A percentile compares a stretch with the other conserved stretches of the same genome.
phyloP scores from a whole-genome alignment of 2,329 filamentous ascomycete species.

The Epichloe uncinata region DNA sequence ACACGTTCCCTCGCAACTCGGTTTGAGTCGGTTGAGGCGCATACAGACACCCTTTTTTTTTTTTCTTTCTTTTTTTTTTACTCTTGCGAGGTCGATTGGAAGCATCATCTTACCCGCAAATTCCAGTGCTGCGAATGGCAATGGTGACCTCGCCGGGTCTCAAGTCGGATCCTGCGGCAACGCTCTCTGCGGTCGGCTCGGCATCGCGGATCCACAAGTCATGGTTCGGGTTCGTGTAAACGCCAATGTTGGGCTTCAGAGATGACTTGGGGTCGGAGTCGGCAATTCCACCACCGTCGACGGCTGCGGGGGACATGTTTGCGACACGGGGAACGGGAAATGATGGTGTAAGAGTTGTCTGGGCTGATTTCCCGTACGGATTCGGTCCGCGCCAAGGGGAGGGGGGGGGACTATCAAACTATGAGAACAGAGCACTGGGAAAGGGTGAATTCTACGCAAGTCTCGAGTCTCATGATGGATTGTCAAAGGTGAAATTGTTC shows the following conservation, averaged over 20 bases:
- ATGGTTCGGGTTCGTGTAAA: conserved; percentile 89
- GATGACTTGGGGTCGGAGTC: conserved; percentile 1
- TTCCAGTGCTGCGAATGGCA: conserved; percentile 85
- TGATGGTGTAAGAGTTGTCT: background rate
- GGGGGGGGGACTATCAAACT: background rate
- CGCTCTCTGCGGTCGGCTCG: conserved; percentile 60
- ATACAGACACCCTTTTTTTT: no score
- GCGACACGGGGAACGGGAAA: background rate
- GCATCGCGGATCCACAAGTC: conserved; percentile 81
- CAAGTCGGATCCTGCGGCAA: conserved; percentile 53
- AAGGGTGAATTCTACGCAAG: no score
- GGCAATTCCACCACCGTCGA: conserved; percentile 12
- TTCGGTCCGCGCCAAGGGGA: no score
- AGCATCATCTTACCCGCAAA: conserved; percentile 62
- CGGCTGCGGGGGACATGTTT: conserved; percentile 3
- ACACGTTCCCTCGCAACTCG: no score
- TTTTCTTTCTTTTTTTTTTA: no score
- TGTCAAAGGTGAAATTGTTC: no score
- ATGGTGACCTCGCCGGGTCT: conserved; percentile 76
- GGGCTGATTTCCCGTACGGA: background rate
- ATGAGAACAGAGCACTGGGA: no score
- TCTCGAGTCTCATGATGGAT: no score
- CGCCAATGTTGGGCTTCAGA: conserved; percentile 77
- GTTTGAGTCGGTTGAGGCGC: no score
- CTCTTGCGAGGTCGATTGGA: no score